These are phyloP conservation scores for Hypoxylon fuscum DNA, from an alignment of 495 filamentous ascomycete genomes.

Conservation along the genomic window DNA sequence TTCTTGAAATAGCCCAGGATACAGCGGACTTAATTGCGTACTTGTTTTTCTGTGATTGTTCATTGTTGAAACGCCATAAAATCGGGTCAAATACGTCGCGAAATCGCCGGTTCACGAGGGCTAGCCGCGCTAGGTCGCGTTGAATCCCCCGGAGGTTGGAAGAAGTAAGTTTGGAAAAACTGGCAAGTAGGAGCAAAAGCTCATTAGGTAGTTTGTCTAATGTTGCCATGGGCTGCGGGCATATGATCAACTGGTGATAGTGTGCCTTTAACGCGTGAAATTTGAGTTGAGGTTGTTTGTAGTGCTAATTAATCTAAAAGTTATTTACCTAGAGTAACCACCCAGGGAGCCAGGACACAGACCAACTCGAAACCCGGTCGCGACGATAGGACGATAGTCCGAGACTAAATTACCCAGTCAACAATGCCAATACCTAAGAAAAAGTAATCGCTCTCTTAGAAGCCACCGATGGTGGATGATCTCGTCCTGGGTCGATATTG, in stretches of 20 bases:
- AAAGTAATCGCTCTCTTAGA: too few relatives aligned
- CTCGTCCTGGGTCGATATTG: too few relatives aligned
- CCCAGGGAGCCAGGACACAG: too few relatives aligned
- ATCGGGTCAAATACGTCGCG: slow-evolving; percentile 13
- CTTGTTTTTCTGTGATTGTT: background rate
- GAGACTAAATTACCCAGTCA: too few relatives aligned
- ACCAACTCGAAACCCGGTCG: too few relatives aligned
- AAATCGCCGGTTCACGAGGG: slow-evolving; percentile 20
- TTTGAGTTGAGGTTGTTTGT: too few relatives aligned
- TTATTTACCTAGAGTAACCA: too few relatives aligned
- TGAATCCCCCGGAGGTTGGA: background rate
- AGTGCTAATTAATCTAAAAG: too few relatives aligned
- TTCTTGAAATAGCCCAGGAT: background rate
- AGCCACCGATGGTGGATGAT: too few relatives aligned
- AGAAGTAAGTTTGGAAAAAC: background rate
- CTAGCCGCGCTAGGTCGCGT: slow-evolving; percentile 5
- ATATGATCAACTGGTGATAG: background rate
- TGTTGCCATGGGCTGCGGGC: background rate
- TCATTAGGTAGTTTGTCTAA: slow-evolving; percentile 8
- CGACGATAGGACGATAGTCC: too few relatives aligned
- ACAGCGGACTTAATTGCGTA: background rate
- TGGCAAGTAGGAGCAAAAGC: slow-evolving; percentile 3
- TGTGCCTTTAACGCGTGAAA: too few relatives aligned
- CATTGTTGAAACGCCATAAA: slow-evolving; percentile 11
- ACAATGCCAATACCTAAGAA: too few relatives aligned